A percentile compares a stretch with the other conserved stretches of the same genome.
These are phyloP conservation scores for Aspergillus brunneoviolaceus DNA, from an alignment of 2,329 filamentous ascomycete genomes.

Conservation along the genomic window DNA sequence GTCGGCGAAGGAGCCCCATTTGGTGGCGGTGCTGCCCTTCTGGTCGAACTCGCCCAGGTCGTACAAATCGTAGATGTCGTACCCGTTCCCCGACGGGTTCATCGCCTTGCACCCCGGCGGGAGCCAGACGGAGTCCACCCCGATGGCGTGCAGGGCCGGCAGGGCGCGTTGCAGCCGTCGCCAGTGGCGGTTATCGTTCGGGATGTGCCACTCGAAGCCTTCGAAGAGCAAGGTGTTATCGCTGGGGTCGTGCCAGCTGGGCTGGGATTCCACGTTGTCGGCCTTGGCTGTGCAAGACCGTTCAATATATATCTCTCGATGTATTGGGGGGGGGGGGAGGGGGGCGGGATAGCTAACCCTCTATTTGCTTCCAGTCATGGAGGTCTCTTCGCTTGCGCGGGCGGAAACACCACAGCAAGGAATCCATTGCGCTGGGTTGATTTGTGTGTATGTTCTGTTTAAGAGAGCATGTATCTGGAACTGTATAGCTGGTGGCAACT, in stretches of 20 bases:
- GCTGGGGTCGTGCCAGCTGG: slow-evolving; percentile 27
- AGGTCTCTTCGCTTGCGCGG: background rate
- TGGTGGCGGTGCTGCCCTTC: slow-evolving; percentile 61
- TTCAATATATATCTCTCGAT: background rate
- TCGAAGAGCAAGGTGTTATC: slow-evolving; percentile 59
- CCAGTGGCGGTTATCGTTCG: slow-evolving; percentile 62
- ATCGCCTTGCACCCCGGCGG: slow-evolving; percentile 70
- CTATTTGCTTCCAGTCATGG: background rate
- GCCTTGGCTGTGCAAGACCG: background rate
- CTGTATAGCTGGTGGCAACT: too few species aligned
- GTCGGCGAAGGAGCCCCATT: slow-evolving; percentile 67
- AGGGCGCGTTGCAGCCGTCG: slow-evolving; percentile 54
- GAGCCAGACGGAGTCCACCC: slow-evolving; percentile 64
- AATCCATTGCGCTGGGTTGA: too few species aligned
- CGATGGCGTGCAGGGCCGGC: slow-evolving; percentile 56
- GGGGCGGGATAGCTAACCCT: background rate
- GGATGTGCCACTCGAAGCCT: slow-evolving; percentile 71
- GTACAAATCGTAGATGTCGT: slow-evolving; percentile 69
- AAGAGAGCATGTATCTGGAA: too few species aligned
- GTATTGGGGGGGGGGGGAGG: background rate
- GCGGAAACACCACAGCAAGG: background rate
- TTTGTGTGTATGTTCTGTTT: too few species aligned
- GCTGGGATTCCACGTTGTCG: background rate
- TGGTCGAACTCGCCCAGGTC: slow-evolving; percentile 71
- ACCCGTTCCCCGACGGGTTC: slow-evolving; percentile 62